These are phyloP conservation scores for Scytalidium lignicola DNA, from an alignment of 2,329 filamentous ascomycete species.

Conservation along the genomic window DNA sequence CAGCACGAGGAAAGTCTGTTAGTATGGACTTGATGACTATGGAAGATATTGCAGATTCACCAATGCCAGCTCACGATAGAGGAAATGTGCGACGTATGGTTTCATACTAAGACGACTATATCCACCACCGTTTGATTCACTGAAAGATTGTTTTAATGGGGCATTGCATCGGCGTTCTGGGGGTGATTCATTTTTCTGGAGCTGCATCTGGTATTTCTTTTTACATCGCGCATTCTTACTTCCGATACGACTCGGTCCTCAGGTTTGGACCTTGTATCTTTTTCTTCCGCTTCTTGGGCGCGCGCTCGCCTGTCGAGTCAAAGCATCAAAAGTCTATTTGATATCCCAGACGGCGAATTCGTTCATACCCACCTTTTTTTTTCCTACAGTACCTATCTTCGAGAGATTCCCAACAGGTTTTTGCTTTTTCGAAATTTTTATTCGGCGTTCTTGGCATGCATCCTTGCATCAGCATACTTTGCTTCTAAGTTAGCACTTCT, in stretches of 20 bases:
- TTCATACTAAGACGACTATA: conserved; percentile 46
- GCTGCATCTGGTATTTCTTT: neutral
- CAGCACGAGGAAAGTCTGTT: conserved; percentile 20
- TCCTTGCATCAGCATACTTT: conserved; percentile 4
- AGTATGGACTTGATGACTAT: conserved; percentile 32
- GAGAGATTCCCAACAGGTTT: neutral
- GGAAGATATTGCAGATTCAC: conserved; percentile 34
- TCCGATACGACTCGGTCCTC: neutral
- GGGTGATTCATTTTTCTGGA: neutral
- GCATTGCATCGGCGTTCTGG: neutral
- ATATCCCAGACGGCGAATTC: neutral
- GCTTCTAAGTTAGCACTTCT: conserved; percentile 3
- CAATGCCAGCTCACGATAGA: conserved; percentile 44
- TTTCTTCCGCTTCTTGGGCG: neutral
- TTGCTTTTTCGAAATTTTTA: neutral
- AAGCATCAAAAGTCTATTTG: neutral
- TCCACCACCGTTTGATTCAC: neutral
- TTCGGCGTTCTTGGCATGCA: conserved; percentile 5
- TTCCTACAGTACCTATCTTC: neutral
- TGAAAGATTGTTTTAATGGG: neutral
- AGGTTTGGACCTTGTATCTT: neutral
- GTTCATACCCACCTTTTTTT: conserved; percentile 3
- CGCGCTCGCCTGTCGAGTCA: neutral
- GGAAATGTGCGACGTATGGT: conserved; percentile 56
- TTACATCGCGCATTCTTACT: neutral